Evolutionary conservation across 495 filamentous ascomycete species (phyloP), one percentile per base, ranked within the genome.

Genomic region (Neurospora sp.): DNA sequence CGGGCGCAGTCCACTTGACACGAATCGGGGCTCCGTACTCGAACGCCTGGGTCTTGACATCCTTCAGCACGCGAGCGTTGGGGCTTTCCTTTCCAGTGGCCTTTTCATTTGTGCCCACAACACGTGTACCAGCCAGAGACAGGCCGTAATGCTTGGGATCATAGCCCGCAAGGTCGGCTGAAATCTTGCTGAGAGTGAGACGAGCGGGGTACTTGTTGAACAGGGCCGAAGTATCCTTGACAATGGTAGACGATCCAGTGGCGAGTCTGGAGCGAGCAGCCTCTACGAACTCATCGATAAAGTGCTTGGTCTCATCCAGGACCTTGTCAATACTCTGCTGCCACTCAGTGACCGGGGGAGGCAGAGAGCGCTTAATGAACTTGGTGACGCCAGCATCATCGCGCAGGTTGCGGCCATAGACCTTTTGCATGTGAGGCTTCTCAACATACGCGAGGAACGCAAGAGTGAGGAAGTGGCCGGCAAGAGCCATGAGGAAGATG

Each of bases 351-450:
- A 89, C 83, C 8, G 93, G 91, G n/a, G 91, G 89, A 4, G 96
- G 96, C n/a, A 99, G 83, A 5, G 93, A 92, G 72, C 92, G 89
- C 78, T 92, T 92, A 75, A 99, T 85, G 78, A 92, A 98, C 81
- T 93, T 94, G 46, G 94, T 93, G 37, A 99, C 85, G 75, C 96
- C 96, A 12, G 95, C 94, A 81, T 97, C 93, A 75, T 90, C 85
- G 75, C 96, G 91, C 37, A 99, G 84, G 77, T 88, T 90, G 72
- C 88, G 86, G 48, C 96, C 96, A 77, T 99, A 99, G 35, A 98
- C 87, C 83, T 97, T 98, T 82, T 97, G 94, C 96, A 99, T 99
- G 82, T 99, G 96, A 37, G 96, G 96, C 59, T 94, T 90, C 80
- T 99, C 96, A 5, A 99, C 92, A 71, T 95, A 91, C 74, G 97